Base-by-base conservation (phyloP, 768 basidiomycete genomes). In the Leccinum obscurum region DNA sequence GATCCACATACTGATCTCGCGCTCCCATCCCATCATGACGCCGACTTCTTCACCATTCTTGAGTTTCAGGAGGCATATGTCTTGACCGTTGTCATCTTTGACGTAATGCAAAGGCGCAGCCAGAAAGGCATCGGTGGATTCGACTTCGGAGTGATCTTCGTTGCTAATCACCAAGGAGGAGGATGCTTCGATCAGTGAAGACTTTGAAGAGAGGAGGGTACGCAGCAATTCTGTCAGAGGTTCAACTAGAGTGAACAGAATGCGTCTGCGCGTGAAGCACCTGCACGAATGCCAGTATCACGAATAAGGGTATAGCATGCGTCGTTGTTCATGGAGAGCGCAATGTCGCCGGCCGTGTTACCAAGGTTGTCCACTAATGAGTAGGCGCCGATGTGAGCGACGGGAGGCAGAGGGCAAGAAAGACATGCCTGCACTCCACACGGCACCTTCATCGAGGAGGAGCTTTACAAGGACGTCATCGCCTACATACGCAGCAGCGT, bases 1-100 rank as follows among this genome's bases (percentile, higher is more conserved):
- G 24, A 32, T 75, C 78, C 52, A 13, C 68, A 71, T 66, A 87
- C 85, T 98, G 68, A 98, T 92, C 8, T 76, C 81, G 50, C 77
- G 76, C 73, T 99, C 97, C 97, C 97, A 99, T 1, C 95, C 93
- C 97, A 99, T 99, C 97, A 99, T 99, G 6, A 99, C 96, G 13
- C 94, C 93, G n/a, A 95, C 84, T 60, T 94, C 89, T 64, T 89
- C 88, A 7, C 75, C 79, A 30, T 85, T 85, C 14, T 79, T 82
- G 3, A 82, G 78, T 60, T 81, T 76, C 55, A 93, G 69, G 54
- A 92, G 75, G 62, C 95, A 97, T 22, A 97, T 83, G 54, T 93
- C 89, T 72, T 95, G 93, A 2, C 90, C 93, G 37, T 82, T 73
- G 34, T 81, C 77, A 70, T 96, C 94, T 35, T 75, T 79, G 10